Evolutionary conservation across 2,329 filamentous ascomycete genomes (phyloP).

Genomic region (Claviceps sp.): DNA sequence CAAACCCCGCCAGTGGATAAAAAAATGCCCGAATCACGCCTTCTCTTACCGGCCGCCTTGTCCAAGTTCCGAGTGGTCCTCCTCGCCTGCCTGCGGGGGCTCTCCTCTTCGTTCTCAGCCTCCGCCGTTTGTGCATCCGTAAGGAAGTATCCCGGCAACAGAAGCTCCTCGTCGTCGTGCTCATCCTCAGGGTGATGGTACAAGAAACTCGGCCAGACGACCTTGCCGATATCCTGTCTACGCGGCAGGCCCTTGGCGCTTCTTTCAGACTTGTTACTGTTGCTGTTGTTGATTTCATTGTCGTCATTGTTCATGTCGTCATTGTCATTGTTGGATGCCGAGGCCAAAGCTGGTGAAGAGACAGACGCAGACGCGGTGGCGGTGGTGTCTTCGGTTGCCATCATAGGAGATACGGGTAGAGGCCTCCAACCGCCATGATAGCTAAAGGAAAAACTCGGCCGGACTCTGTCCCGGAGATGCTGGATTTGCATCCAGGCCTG

Average conservation of each 20-base stretch:
- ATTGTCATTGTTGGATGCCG: background rate
- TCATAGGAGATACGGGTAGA: background rate
- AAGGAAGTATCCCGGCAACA: background rate
- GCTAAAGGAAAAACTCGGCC: background rate
- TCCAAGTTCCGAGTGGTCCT: background rate
- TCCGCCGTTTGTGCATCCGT: background rate
- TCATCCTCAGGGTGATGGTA: background rate
- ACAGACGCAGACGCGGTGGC: background rate
- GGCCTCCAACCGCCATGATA: background rate
- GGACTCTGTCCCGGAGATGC: background rate
- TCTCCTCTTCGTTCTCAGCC: background rate
- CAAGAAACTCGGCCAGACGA: background rate
- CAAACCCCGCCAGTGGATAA: background rate
- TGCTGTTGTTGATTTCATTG: background rate
- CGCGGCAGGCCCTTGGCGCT: background rate
- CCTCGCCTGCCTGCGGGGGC: background rate
- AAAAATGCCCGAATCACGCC: conserved; percentile 1
- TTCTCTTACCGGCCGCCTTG: background rate
- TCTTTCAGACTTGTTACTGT: background rate
- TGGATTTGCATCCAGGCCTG: background rate
- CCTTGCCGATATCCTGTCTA: background rate
- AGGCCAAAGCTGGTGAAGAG: background rate
- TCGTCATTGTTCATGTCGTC: background rate
- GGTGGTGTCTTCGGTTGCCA: background rate
- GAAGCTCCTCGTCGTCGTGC: background rate